Percentiles rank a stretch among this genome's conserved stretches.
phyloP scores from a whole-genome alignment of 805 yeast species.

The Wickerhamiella australiensis region DNA sequence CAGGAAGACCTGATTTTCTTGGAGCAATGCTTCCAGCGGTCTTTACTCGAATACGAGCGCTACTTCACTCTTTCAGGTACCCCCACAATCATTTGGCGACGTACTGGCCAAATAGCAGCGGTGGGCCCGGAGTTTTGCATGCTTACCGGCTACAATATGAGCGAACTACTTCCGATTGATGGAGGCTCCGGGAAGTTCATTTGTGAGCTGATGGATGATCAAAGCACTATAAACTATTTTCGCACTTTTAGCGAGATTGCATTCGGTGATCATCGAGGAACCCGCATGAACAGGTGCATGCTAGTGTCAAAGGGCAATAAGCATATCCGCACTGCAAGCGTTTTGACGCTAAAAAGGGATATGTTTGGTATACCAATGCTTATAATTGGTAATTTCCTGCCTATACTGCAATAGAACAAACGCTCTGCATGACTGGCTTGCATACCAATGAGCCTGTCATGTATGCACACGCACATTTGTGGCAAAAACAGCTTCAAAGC shows the following conservation, averaged over 20 bases:
- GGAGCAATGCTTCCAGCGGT: constrained; percentile 93
- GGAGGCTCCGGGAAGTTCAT: constrained; percentile 30
- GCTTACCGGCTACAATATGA: constrained; percentile 79
- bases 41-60: constrained; percentile 76
- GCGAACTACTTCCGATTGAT: constrained; percentile 44
- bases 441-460: too few relatives aligned
- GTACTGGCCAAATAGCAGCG: constrained; percentile 90
- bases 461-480: too few relatives aligned
- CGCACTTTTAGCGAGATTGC: constrained; percentile 74
- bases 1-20: constrained; percentile 87
- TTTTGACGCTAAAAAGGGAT: constrained; percentile 89
- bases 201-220: constrained; percentile 74
- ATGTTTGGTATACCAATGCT: constrained; percentile 96
- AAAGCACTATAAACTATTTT: constrained; percentile 77
- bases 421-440: too few relatives aligned
- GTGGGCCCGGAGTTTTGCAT: constrained; percentile 90
- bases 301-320: constrained; percentile 37
- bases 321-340: constrained; percentile 58
- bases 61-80: constrained; percentile 79
- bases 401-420: constrained; percentile 38
- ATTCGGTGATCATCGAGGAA: constrained; percentile 81
- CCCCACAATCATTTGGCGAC: constrained; percentile 89
- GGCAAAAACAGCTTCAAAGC: too few relatives aligned
- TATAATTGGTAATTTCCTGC: constrained; percentile 88
- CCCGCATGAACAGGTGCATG: constrained; percentile 79